Evolutionary conservation across 2,329 filamentous ascomycete genomes (phyloP).

Genomic region (Paramyrothecium sp.): DNA sequence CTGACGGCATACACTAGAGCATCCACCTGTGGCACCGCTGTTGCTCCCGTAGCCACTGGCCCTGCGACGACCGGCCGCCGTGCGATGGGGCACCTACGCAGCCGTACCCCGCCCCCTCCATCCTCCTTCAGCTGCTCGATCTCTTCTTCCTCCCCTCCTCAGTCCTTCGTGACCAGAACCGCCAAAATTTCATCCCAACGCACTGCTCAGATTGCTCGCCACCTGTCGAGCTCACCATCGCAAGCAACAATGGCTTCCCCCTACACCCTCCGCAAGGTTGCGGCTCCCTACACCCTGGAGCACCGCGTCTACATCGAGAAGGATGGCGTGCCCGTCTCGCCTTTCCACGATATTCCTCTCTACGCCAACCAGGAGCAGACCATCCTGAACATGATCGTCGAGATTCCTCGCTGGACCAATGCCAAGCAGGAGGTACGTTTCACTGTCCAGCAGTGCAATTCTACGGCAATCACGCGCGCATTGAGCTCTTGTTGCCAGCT

Average conservation of each 20-base stretch:
- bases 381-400: conserved; percentile 97
- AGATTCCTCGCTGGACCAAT: conserved; percentile 99
- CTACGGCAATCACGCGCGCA: background rate
- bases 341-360: conserved; percentile 98
- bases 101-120: conserved; percentile 37
- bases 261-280: conserved; percentile 85
- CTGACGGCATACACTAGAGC: background rate
- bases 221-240: conserved; percentile 33
- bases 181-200: conserved; percentile 48
- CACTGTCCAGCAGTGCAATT: conserved; percentile 7
- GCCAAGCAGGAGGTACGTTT: conserved; percentile 92
- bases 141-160: conserved; percentile 18
- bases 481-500: no score
- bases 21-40: conserved; percentile 6
- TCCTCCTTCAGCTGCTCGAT: conserved; percentile 20
- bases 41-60: conserved; percentile 6
- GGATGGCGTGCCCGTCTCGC: conserved; percentile 89
- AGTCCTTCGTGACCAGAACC: conserved; percentile 14
- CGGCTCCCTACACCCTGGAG: conserved; percentile 87
- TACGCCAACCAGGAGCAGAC: conserved; percentile 96
- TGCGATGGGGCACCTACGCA: conserved; percentile 12
- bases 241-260: conserved; percentile 52
- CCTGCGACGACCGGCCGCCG: conserved; percentile 5
- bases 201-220: conserved; percentile 54
- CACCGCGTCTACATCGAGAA: conserved; percentile 98